Conservation (phyloP, 345 rosid species). For the Acer campestre region DNA sequence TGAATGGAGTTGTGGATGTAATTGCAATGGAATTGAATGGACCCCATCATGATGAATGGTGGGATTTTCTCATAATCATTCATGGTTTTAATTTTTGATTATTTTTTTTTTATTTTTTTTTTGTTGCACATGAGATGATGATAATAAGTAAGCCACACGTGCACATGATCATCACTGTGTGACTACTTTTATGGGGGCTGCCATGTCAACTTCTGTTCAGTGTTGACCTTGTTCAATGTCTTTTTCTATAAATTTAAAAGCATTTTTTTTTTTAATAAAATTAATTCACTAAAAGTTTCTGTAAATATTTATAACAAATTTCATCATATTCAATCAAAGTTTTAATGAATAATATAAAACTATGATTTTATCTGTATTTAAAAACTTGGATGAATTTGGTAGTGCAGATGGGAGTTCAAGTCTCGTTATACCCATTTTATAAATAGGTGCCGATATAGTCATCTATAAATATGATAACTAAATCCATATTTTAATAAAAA, state of each 20-base stretch:
- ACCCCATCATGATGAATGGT: slow-evolving; percentile 18
- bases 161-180: slow-evolving; percentile 39
- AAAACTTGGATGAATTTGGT: not conserved
- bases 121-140: slow-evolving; percentile 25
- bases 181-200: not conserved
- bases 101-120: not conserved
- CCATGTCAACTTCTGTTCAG: slow-evolving; percentile 26
- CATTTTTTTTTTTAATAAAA: not conserved
- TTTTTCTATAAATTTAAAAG: slow-evolving; percentile 1
- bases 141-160: slow-evolving; percentile 41
- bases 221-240: slow-evolving; percentile 28
- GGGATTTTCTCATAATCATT: slow-evolving; percentile 24
- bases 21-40: not conserved
- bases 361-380: not conserved
- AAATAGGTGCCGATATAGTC: too few relatives aligned
- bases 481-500: too few relatives aligned
- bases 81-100: not conserved
- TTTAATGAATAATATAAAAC: too few relatives aligned
- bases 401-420: too few relatives aligned
- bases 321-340: too few relatives aligned
- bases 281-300: not conserved
- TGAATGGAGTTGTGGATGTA: not conserved
- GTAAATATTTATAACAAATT: not conserved
- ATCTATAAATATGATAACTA: too few relatives aligned
- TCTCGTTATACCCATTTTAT: too few relatives aligned